These are phyloP conservation scores for Picochlorum sp. DNA, from an alignment of 139 green algal species.

Conservation along the genomic window DNA sequence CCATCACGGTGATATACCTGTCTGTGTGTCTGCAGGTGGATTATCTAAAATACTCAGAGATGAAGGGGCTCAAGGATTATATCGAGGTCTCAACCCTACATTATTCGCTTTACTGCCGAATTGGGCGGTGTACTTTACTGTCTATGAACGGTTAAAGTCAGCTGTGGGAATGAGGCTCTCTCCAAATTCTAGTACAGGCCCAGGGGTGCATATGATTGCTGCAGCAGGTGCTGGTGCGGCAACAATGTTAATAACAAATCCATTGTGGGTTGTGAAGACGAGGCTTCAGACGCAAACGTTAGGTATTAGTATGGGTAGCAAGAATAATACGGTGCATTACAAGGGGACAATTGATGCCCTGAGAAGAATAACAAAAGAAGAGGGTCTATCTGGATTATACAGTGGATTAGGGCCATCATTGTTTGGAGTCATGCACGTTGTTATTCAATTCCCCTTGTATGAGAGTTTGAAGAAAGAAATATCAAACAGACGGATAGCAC, in stretches of 20 bases:
- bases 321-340: constrained; percentile 35
- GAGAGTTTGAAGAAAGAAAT: constrained; percentile 68
- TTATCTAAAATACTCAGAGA: constrained; percentile 65
- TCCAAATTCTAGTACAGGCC: constrained; percentile 8
- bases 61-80: constrained; percentile 80
- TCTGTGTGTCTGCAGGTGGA: constrained; percentile 35
- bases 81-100: constrained; percentile 85
- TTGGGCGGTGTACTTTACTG: constrained; percentile 95
- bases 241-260: constrained; percentile 86
- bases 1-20: background rate
- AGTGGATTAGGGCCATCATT: constrained; percentile 79
- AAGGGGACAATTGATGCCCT: constrained; percentile 68
- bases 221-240: constrained; percentile 76
- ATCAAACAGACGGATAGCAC: background rate
- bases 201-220: constrained; percentile 63
- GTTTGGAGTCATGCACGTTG: constrained; percentile 84
- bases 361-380: constrained; percentile 68
- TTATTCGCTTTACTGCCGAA: constrained; percentile 93
- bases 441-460: constrained; percentile 96
- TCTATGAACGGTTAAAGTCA: constrained; percentile 82
- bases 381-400: constrained; percentile 86
- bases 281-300: constrained; percentile 65
- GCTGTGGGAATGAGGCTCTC: constrained; percentile 19
- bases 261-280: constrained; percentile 95
- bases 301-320: constrained; percentile 23